Conservation (phyloP, 1,284 basidiomycete genomes). For the Trichosporon coremiiforme region DNA sequence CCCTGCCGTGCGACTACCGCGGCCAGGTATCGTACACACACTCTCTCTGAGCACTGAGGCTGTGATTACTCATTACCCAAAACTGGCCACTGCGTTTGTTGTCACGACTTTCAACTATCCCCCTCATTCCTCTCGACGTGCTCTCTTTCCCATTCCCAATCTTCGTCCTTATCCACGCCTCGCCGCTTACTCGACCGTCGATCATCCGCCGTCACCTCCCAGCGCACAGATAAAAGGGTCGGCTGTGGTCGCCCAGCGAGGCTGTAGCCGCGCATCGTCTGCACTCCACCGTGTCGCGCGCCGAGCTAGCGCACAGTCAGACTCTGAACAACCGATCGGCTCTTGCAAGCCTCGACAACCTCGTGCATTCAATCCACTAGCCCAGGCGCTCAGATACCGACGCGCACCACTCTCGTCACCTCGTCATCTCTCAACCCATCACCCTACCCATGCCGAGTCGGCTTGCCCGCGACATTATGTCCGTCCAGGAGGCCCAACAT, state of each 20-base stretch:
- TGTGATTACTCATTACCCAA: constrained; percentile 1
- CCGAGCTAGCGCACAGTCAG: constrained; percentile 1
- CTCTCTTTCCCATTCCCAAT: background rate
- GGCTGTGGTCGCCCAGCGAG: background rate
- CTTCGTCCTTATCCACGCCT: background rate
- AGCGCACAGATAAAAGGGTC: constrained; percentile 1
- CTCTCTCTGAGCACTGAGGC: background rate
- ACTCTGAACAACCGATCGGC: constrained; percentile 1
- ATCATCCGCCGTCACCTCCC: background rate
- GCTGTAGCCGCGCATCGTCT: background rate
- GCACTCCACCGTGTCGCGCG: constrained; percentile 1
- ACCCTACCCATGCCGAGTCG: constrained; percentile 3
- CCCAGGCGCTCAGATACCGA: background rate
- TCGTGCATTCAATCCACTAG: background rate
- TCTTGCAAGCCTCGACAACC: background rate
- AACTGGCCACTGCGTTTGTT: constrained; percentile 11
- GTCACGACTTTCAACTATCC: constrained; percentile 5
- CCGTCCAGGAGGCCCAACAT: constrained; percentile 18
- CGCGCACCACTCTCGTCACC: background rate
- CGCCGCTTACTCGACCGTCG: background rate
- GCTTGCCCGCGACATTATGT: constrained; percentile 15
- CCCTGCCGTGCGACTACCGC: constrained; percentile 11
- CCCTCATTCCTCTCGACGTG: background rate
- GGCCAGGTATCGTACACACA: constrained; percentile 1
- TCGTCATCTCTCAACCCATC: too few species aligned